Conservation (phyloP, 2,329 filamentous ascomycete genomes). For the Coniella vitis region DNA sequence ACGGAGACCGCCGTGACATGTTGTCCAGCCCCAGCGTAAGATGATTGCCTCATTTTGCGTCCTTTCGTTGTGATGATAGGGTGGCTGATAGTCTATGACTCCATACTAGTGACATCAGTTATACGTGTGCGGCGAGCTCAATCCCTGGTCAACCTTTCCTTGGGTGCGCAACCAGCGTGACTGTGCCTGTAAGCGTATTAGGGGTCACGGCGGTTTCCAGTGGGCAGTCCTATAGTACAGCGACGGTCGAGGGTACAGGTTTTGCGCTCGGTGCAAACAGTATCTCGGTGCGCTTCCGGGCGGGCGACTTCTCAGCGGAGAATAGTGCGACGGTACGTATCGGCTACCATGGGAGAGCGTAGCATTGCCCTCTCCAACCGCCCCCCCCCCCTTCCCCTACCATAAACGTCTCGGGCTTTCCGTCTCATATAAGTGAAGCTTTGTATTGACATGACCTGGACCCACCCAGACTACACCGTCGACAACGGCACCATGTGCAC, state of each 20-base stretch:
- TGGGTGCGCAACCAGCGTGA: constrained; percentile 22
- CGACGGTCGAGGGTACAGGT: constrained; percentile 2
- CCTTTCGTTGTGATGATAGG: background rate
- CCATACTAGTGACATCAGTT: constrained; percentile 15
- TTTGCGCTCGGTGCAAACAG: constrained; percentile 8
- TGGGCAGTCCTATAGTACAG: constrained; percentile 11
- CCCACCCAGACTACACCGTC: background rate
- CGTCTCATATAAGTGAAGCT: too few relatives aligned
- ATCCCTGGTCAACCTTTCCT: constrained; percentile 2
- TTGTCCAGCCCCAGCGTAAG: constrained; percentile 22
- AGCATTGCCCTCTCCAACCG: too few relatives aligned
- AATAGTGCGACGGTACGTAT: constrained; percentile 8
- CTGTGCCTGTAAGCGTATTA: constrained; percentile 12
- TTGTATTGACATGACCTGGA: background rate
- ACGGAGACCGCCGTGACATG: constrained; percentile 23
- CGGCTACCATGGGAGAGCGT: too few relatives aligned
- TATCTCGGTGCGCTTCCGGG: constrained; percentile 8
- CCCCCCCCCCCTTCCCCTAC: too few relatives aligned
- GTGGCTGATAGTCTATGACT: too few relatives aligned
- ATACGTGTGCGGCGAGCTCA: constrained; percentile 17
- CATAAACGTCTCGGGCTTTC: too few relatives aligned
- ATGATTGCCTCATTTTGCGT: too few relatives aligned
- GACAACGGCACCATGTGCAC: constrained; percentile 5
- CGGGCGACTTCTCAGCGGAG: constrained; percentile 11
- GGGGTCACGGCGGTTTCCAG: constrained; percentile 19